Evolutionary conservation across 768 basidiomycete species (phyloP).

Genomic region (Rhodocollybia butyracea): DNA sequence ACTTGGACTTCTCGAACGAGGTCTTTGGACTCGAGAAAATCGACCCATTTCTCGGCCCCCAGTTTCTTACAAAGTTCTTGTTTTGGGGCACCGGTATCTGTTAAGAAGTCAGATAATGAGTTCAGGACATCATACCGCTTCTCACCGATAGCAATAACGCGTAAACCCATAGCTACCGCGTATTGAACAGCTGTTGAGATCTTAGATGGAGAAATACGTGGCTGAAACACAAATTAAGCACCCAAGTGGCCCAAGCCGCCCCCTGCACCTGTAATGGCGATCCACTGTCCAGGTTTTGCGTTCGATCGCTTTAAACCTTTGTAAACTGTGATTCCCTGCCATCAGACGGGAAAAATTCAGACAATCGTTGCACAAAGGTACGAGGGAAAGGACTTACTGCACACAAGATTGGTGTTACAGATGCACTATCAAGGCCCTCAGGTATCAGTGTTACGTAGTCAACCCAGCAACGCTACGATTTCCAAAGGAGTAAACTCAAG

Average conservation of each 20-base stretch:
- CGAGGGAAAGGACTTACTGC: constrained; percentile 39
- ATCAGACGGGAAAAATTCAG: not conserved
- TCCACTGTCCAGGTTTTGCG: constrained; percentile 62
- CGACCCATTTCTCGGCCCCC: constrained; percentile 60
- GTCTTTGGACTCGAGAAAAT: constrained; percentile 53
- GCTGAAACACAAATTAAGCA: constrained; percentile 12
- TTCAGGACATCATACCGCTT: not conserved
- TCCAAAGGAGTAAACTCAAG: not conserved
- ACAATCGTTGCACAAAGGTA: not conserved
- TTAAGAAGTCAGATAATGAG: not conserved
- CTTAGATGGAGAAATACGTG: not conserved
- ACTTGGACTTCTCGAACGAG: constrained; percentile 47
- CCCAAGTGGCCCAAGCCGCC: constrained; percentile 81
- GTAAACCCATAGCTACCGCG: constrained; percentile 69
- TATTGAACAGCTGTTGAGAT: constrained; percentile 62
- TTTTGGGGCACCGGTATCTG: constrained; percentile 75
- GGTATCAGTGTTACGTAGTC: constrained; percentile 78
- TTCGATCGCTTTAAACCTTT: constrained; percentile 70
- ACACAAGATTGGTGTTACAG: constrained; percentile 69
- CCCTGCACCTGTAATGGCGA: constrained; percentile 72
- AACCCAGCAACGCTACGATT: constrained; percentile 52
- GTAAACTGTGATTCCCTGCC: constrained; percentile 74
- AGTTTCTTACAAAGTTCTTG: constrained; percentile 46
- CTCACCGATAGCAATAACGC: constrained; percentile 52
- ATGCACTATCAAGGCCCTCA: constrained; percentile 53